phyloP scores from a whole-genome alignment of 495 filamentous ascomycete species.

The Pseudoneurospora amorphoporcata region DNA sequence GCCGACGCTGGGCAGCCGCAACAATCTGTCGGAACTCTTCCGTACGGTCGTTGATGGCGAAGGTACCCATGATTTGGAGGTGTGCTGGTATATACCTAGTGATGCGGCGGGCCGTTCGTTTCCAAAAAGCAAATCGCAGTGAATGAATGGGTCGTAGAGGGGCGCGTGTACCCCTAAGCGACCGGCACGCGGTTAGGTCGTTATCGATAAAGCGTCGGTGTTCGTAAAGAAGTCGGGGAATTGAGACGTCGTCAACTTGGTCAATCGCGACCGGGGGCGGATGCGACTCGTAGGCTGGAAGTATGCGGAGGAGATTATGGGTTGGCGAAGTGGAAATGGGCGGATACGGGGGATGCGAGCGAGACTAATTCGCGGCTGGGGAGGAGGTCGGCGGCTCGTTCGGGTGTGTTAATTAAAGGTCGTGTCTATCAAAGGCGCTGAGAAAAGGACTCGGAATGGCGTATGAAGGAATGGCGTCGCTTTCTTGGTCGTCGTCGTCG shows the following conservation, averaged over 20 bases:
- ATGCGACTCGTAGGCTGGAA: background rate
- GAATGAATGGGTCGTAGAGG: background rate
- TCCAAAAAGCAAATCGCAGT: background rate
- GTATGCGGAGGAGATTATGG: background rate
- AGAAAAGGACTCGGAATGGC: background rate
- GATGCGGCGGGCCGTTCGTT: background rate
- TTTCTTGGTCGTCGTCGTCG: background rate
- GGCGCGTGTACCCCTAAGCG: conserved; percentile 1
- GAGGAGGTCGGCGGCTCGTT: background rate
- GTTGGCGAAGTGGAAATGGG: background rate
- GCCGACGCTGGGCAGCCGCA: conserved; percentile 65
- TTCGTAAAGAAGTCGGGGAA: background rate
- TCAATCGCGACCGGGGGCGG: background rate
- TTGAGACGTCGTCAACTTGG: background rate
- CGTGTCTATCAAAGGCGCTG: background rate
- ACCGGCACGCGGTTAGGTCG: background rate
- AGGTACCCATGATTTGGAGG: conserved; percentile 35
- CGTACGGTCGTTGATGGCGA: conserved; percentile 92
- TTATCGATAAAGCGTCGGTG: background rate
- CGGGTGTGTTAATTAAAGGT: background rate
- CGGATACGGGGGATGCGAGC: background rate
- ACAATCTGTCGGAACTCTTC: conserved; percentile 88
- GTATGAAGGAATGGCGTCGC: background rate
- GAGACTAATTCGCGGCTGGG: background rate
- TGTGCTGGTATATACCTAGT: background rate